phyloP scores from a whole-genome alignment of 1,284 basidiomycete species.

The Coniferiporia sulphurascens region DNA sequence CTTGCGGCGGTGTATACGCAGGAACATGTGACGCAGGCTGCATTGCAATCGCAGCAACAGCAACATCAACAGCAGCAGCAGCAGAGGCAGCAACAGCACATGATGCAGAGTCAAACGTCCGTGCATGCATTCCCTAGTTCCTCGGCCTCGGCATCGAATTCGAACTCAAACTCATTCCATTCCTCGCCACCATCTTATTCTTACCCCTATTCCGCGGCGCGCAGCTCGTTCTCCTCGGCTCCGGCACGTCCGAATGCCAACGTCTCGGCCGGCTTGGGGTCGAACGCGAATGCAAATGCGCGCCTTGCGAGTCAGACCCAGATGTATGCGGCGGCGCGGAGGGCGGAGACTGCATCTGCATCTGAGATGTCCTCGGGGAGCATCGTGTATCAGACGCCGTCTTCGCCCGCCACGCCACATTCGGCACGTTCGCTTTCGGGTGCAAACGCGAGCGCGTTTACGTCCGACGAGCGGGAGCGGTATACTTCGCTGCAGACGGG shows the following conservation, averaged over 20 bases:
- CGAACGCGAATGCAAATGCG: neutral
- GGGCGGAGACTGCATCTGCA: neutral
- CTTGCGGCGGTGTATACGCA: slow-evolving; percentile 63
- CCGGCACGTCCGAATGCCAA: neutral
- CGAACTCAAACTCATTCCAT: neutral
- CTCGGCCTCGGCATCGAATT: neutral
- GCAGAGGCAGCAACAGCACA: neutral
- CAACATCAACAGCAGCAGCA: neutral
- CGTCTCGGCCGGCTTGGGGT: neutral
- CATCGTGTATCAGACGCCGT: slow-evolving; percentile 20
- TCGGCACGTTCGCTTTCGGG: slow-evolving; percentile 9
- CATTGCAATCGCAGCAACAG: neutral
- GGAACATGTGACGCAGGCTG: slow-evolving; percentile 25
- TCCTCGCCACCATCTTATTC: neutral
- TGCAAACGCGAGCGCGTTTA: slow-evolving; percentile 27
- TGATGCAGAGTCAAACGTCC: neutral
- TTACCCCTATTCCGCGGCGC: neutral
- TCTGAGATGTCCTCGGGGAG: slow-evolving; percentile 3
- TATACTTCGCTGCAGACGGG: slow-evolving; percentile 27
- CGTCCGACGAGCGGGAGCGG: slow-evolving; percentile 19
- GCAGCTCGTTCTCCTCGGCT: slow-evolving; percentile 2
- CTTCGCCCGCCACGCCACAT: slow-evolving; percentile 3
- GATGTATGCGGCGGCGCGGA: neutral
- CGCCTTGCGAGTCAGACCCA: neutral
- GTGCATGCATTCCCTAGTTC: neutral